These are phyloP conservation scores for Aspergillus conjunctus DNA, from an alignment of 495 filamentous ascomycete genomes.

Conservation along the genomic window DNA sequence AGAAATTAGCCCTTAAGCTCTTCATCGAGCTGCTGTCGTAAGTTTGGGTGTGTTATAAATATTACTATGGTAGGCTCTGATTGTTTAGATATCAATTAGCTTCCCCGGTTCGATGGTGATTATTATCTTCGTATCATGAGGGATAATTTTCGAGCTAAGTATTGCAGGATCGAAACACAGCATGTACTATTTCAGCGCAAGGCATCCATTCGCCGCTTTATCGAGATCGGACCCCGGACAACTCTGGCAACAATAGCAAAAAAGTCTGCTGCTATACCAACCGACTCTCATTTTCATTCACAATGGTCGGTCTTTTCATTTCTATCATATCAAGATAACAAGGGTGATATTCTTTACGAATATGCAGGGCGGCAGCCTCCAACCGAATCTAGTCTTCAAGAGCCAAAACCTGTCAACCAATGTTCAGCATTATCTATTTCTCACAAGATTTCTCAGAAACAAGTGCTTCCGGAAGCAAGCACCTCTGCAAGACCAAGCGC, in stretches of 20 bases:
- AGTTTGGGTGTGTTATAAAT: conserved; percentile 3
- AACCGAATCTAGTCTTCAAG: background rate
- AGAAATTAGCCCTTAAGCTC: conserved; percentile 23
- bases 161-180: conserved; percentile 82
- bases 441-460: background rate
- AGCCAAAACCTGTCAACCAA: background rate
- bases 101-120: conserved; percentile 84
- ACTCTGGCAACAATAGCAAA: conserved; percentile 97
- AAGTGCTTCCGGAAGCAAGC: background rate
- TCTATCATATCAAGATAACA: conserved; percentile 23
- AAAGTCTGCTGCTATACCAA: conserved; percentile 88
- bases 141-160: background rate
- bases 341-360: conserved; percentile 19
- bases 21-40: conserved; percentile 33
- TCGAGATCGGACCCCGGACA: conserved; percentile 95
- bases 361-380: conserved; percentile 4
- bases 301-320: conserved; percentile 18
- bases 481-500: conserved; percentile 6
- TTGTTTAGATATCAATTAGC: conserved; percentile 80
- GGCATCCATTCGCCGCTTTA: conserved; percentile 89
- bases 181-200: conserved; percentile 55
- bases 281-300: conserved; percentile 72
- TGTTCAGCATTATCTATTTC: background rate
- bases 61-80: conserved; percentile 3
- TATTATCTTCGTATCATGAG: background rate